A percentile compares a stretch with the other conserved stretches of the same genome.
These are phyloP conservation scores for Lipomyces orientalis DNA, from an alignment of 805 yeast genomes.

Conservation along the genomic window DNA sequence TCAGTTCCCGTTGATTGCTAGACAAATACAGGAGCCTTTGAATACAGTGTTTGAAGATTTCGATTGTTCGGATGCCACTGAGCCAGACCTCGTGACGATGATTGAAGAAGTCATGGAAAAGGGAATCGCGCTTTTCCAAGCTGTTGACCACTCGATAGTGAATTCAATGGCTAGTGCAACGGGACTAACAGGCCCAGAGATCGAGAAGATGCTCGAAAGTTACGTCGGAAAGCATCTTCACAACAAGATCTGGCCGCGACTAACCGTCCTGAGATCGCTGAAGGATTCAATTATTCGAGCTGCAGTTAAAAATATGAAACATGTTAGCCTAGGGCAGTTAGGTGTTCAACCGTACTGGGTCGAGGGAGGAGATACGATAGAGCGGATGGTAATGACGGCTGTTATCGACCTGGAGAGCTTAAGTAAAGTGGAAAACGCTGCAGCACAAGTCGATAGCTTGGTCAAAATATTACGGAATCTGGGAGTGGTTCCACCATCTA, in stretches of 20 bases:
- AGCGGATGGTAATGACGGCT: slow-evolving; percentile 58
- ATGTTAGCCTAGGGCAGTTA: slow-evolving; percentile 52
- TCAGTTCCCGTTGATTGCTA: slow-evolving; percentile 49
- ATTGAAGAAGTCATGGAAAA: slow-evolving; percentile 44
- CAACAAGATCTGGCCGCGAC: slow-evolving; percentile 66
- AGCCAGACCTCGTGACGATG: slow-evolving; percentile 42
- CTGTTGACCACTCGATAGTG: slow-evolving; percentile 42
- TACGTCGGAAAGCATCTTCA: slow-evolving; percentile 75
- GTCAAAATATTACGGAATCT: slow-evolving; percentile 39
- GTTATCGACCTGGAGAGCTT: slow-evolving; percentile 58
- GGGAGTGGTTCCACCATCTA: slow-evolving; percentile 38
- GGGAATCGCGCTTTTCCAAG: slow-evolving; percentile 47
- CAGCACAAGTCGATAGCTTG: slow-evolving; percentile 47
- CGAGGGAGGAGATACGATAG: slow-evolving; percentile 45
- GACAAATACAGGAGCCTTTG: slow-evolving; percentile 51
- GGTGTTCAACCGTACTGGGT: slow-evolving; percentile 47
- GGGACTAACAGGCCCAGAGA: slow-evolving; percentile 43
- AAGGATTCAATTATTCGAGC: slow-evolving; percentile 39
- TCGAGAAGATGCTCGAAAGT: slow-evolving; percentile 62
- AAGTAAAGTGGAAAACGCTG: slow-evolving; percentile 40
- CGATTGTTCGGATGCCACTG: slow-evolving; percentile 45
- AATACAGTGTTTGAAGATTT: slow-evolving; percentile 50
- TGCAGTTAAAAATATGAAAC: slow-evolving; percentile 40
- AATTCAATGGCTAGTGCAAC: slow-evolving; percentile 40
- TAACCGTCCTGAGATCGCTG: slow-evolving; percentile 44